Percentiles rank a stretch among this genome's conserved stretches.
Conservation (phyloP, 495 filamentous ascomycete genomes). For the Aspergillus mulundensis region DNA sequence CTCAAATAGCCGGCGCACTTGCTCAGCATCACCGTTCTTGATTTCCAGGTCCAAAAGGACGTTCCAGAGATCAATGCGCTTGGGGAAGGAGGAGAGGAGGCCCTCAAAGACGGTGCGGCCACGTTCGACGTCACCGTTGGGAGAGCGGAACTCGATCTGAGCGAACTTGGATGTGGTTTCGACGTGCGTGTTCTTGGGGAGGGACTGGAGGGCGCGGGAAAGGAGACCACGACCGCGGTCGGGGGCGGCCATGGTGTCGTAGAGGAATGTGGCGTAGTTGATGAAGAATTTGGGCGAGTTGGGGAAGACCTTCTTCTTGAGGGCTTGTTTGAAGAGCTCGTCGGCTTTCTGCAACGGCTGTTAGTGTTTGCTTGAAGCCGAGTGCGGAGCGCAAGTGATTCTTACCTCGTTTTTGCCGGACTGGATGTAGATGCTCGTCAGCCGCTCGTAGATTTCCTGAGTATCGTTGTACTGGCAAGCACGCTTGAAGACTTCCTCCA, state of each 20-base stretch:
- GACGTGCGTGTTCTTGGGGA: slow-evolving; percentile 67
- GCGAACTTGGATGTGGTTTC: slow-evolving; percentile 81
- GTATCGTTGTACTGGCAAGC: slow-evolving; percentile 93
- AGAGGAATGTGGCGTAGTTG: slow-evolving; percentile 93
- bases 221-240: slow-evolving; percentile 75
- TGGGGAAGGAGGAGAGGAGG: slow-evolving; percentile 76
- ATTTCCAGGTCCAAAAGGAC: slow-evolving; percentile 84
- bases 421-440: slow-evolving; percentile 92
- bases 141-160: slow-evolving; percentile 81
- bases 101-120: slow-evolving; percentile 93
- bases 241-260: slow-evolving; percentile 61
- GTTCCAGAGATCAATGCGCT: slow-evolving; percentile 89
- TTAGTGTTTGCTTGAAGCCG: slow-evolving; percentile 24
- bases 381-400: background rate
- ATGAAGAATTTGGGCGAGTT: slow-evolving; percentile 75
- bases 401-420: slow-evolving; percentile 68
- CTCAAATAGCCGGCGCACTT: slow-evolving; percentile 73
- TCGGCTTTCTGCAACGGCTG: slow-evolving; percentile 68
- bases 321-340: slow-evolving; percentile 74
- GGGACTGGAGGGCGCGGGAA: slow-evolving; percentile 79
- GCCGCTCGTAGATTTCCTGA: slow-evolving; percentile 81
- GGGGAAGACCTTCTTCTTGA: slow-evolving; percentile 81
- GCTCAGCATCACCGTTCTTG: slow-evolving; percentile 56
- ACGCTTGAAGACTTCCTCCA: slow-evolving; percentile 84
- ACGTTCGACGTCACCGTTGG: slow-evolving; percentile 80